A percentile compares a stretch with the other conserved stretches of the same genome.
phyloP scores from a whole-genome alignment of 2,329 filamentous ascomycete species.

The Fusarium piperis region DNA sequence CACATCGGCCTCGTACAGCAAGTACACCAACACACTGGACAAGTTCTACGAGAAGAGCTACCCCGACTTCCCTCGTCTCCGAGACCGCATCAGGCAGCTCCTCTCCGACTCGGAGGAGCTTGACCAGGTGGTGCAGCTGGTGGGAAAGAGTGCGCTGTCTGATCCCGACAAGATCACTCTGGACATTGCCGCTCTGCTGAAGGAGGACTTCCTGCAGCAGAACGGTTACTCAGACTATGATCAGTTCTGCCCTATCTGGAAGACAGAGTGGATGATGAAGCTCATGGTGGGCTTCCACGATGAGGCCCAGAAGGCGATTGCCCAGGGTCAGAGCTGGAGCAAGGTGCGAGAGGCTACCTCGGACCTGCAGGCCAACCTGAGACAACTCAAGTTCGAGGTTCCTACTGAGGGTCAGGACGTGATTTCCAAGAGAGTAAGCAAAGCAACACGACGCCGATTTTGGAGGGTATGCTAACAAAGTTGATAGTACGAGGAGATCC shows the following conservation, averaged over 20 bases:
- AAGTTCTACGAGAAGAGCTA: constrained; percentile 94
- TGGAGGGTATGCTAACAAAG: constrained; percentile 50
- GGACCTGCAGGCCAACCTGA: constrained; percentile 85
- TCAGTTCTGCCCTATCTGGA: constrained; percentile 99
- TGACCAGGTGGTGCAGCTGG: constrained; percentile 97
- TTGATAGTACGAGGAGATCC: constrained; percentile 85
- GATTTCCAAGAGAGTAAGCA: constrained; percentile 82
- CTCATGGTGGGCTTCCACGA: constrained; percentile 98
- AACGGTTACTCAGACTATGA: constrained; percentile 99
- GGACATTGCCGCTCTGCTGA: constrained; percentile 89
- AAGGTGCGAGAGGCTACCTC: constrained; percentile 92
- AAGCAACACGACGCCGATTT: constrained; percentile 44
- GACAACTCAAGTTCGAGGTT: constrained; percentile 97
- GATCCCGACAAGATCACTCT: constrained; percentile 98
- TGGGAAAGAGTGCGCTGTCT: constrained; percentile 95
- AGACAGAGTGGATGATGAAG: constrained; percentile 99
- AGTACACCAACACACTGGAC: constrained; percentile 90
- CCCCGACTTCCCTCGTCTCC: constrained; percentile 91
- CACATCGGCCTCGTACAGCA: constrained; percentile 93
- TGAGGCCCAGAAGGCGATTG: constrained; percentile 93
- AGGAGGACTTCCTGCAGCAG: constrained; percentile 99
- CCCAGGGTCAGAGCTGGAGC: constrained; percentile 89
- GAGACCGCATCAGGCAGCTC: constrained; percentile 92
- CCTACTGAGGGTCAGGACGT: constrained; percentile 84
- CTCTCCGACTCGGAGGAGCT: constrained; percentile 95